phyloP scores from a whole-genome alignment of 208 protist species.

The Lotmaria passim region DNA sequence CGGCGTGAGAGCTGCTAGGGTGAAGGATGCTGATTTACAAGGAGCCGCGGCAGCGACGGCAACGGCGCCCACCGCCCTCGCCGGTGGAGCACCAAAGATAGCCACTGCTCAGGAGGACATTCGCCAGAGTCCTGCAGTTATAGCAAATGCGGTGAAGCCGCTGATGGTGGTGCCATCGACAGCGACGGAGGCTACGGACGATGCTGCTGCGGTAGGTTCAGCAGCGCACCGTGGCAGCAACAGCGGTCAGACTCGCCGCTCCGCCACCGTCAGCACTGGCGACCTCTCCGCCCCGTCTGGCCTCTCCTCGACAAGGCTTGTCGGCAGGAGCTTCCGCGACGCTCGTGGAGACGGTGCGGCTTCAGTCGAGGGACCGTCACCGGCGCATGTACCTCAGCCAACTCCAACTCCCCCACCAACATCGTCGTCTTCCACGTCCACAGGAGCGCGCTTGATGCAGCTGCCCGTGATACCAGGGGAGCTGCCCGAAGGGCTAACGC shows the following conservation, averaged over 20 bases:
- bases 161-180: not conserved
- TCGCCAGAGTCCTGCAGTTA: no score
- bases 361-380: not conserved
- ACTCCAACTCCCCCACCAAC: no score
- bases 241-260: not conserved
- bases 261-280: not conserved
- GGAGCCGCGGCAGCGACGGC: not conserved
- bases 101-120: not conserved
- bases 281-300: slow-evolving; percentile 1
- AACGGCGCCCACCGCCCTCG: not conserved
- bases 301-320: not conserved
- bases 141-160: not conserved
- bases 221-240: not conserved
- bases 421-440: not conserved
- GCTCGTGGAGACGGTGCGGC: not conserved
- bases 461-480: not conserved
- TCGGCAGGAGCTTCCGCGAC: not conserved
- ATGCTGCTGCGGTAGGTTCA: not conserved
- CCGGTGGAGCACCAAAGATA: not conserved
- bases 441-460: not conserved
- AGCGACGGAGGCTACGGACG: not conserved
- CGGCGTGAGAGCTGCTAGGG: not conserved
- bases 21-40: no score
- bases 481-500: not conserved
- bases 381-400: not conserved